Percentiles rank a stretch among this genome's conserved stretches.
Conservation (phyloP, 306 rosid genomes). For the Ormosia emarginata region DNA sequence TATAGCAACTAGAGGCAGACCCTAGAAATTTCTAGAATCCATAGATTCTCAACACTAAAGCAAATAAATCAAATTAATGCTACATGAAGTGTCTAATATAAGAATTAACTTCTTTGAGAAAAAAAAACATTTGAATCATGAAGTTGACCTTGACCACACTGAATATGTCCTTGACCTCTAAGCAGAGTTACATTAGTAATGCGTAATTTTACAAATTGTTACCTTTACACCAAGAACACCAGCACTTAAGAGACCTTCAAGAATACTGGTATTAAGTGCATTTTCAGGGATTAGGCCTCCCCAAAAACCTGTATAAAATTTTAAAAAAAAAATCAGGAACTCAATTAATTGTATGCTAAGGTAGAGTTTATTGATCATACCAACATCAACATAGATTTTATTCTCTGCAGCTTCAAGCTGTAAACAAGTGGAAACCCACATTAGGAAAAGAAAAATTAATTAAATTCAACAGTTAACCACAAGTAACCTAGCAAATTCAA, state of each 20-base stretch:
- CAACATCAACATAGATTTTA: constrained; percentile 80
- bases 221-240: constrained; percentile 97
- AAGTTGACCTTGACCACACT: neutral
- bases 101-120: neutral
- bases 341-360: neutral
- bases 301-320: constrained; percentile 75
- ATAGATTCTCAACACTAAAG: neutral
- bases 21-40: constrained; percentile 5
- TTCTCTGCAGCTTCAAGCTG: constrained; percentile 71
- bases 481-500: neutral
- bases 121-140: neutral
- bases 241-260: constrained; percentile 74
- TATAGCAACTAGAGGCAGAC: constrained; percentile 4
- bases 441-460: constrained; percentile 13
- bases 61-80: neutral
- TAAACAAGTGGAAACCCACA: constrained; percentile 11
- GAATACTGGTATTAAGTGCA: constrained; percentile 69
- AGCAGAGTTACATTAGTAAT: constrained; percentile 2
- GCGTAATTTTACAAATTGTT: constrained; percentile 13
- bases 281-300: constrained; percentile 97
- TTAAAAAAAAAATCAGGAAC: constrained; percentile 5
- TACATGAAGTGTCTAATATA: neutral
- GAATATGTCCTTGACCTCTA: neutral
- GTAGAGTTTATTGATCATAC: constrained; percentile 43
- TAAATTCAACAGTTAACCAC: neutral